Evolutionary conservation across 176 grass and related monocot genomes (phyloP), one percentile per base, ranked within the genome.

Genomic region (Aegilops speltoides): DNA sequence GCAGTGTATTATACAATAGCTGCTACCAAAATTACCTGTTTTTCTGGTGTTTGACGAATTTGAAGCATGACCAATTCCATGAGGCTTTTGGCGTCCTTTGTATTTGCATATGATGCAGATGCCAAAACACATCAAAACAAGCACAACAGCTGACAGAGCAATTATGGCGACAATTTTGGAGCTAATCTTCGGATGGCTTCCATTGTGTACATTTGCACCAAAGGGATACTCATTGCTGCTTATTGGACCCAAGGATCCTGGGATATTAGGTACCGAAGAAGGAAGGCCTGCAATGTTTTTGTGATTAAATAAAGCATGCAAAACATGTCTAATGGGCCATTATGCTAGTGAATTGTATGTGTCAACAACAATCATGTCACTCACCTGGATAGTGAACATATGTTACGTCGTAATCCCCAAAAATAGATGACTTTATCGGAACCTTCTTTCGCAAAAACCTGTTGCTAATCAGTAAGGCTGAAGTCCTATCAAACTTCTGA

Each of bases 301-400:
- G 70, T 84, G 22, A 80, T 88, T 63, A 63, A 77, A 45, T 75
- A 63, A 87, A 87, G n/a, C 12, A 64, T 83, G 79, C 28, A 60
- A 67, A 20, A 80, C 9, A 43, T 59, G 17, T 0, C 54, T 8
- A 59, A 22, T 22, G 16, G 50, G 4, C 19, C 33, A 88, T 83
- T 33, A 67, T 6, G 15, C 20, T 62, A 87, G 37, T 48, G 50
- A 77, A 83, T 24, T 68, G 26, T n/a, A 80, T 79, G 24, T 38
- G 32, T 59, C 23, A 22, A 77, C 37, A 50, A 66, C 14, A 74
- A 38, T 36, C 46, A 65, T 64, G 66, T 64, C 8, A 79, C 76
- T 90, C 88, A 95, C 94, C 94, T 12, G 94, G 91, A 83, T 95
- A 95, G 77, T 85, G 84, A 80, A 95, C 89, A 89, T 91, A 93